Evolutionary conservation across 352 stramenopile genomes (phyloP), one percentile per base, ranked within the genome.

Genomic region (Globisporangium irregulare): DNA sequence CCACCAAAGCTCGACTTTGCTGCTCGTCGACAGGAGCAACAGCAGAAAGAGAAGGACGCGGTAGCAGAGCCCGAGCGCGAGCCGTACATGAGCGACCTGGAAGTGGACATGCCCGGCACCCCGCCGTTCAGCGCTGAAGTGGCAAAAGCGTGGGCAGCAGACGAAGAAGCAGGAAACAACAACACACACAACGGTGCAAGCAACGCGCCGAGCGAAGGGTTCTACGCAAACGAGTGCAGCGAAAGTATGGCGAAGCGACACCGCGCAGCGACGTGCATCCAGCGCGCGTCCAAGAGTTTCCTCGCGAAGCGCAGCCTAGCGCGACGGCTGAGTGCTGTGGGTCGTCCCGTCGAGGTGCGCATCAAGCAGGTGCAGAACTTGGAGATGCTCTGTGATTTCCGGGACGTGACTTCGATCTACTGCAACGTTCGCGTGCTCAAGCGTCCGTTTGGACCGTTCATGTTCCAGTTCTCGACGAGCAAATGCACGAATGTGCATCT

Each of bases 371-470:
- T 89, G 24, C 68, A 64, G 15, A 80, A 83, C 8, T 66, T 92
- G 3, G 75, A 91, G 69, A 79, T 94, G 79, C 78, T 94, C 18
- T 93, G 83, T 70, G 86, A 94, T 67, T 94, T 79, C 51, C 80
- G 83, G 51, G 86, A 92, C 73, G 73, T 94, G 1, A 60, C 72
- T 24, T 82, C 80, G 7, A 61, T 92, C 9, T 90, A 84, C 60
- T 94, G 82, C 75, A 92, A 89, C 60, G 80, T 94, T 3, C 85
- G 84, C 58, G 82, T 94, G 64, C 79, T 94, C n/a, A 93, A 93
- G 75, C 90, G 92, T 43, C 87, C 87, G 12, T 94, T 93, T 59
- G 87, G 87, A 0, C 87, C 87, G 43, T 93, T 93, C 77, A 94
- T 94, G 87, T 94, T 93, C 66, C 81, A 94, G 73, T 94, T 93